Base-by-base conservation (phyloP, 2,329 filamentous ascomycete species). In the Claviceps maximensis region DNA sequence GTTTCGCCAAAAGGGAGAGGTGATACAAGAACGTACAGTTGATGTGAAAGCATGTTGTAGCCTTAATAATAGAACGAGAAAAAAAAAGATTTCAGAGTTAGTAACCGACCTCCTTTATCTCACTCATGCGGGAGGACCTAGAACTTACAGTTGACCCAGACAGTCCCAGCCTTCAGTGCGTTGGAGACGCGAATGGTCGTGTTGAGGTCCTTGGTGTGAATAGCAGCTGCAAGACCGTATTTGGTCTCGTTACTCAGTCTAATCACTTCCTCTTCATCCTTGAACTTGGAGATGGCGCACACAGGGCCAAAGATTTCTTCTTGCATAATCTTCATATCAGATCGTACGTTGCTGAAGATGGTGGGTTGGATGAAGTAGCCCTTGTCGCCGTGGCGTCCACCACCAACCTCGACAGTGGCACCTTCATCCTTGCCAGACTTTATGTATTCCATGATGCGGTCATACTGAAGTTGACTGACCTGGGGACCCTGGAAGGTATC, bases 261-360 rank as follows among this genome's bases (percentile, higher is more conserved):
- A 70, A 95, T 82, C 57, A 81, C 87, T 53, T 95, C 89, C 41
- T 84, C 85, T 73, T 87, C 84, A 60, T 78, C 82, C 75, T 84
- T 85, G 79, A 95, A 94, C 75, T 91, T 94, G 74, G 84, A 78
- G 61, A 95, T 84, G 62, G 85, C 79, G 74, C 83, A 87, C 58
- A 95, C 89, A 55, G 89, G 89, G 58, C 89, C 89, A 67, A 95
- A 95, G 68, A 95, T 93, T 74, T 95, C 89, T 74, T 94, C 87
- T 70, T 88, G 80, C 74, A 89, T 83, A 65, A 95, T 93, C 80
- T 87, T 90, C 87, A 93, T 94, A 69, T 91, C 80, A 60, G 82
- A 72, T 49, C 74, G 80, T 60, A 93, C 88, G 65, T 89, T 83
- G 69, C 80, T 83, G 78, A 95, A 94, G 74, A 95, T 88, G 64